phyloP scores from a whole-genome alignment of 2,329 filamentous ascomycete species.

The Neodidymelliopsis sp. region DNA sequence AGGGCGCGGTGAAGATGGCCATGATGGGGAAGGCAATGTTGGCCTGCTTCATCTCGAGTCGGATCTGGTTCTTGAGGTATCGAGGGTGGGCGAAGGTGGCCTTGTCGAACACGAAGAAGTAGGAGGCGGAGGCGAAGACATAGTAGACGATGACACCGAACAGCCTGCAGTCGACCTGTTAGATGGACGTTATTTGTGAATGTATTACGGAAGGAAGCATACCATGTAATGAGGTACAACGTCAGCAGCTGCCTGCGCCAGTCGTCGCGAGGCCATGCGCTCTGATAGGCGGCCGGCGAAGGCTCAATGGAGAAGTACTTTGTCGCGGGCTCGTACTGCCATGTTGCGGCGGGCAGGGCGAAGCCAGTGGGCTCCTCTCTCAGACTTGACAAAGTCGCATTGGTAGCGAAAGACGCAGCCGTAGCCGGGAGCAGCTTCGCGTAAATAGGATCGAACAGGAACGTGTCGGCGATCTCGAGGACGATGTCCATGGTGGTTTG shows the following conservation, averaged over 20 bases:
- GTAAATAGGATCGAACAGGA: conserved; percentile 81
- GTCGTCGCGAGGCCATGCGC: conserved; percentile 79
- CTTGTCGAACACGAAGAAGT: conserved; percentile 91
- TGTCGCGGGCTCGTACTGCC: conserved; percentile 77
- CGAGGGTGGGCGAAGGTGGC: conserved; percentile 87
- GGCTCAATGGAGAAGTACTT: conserved; percentile 74
- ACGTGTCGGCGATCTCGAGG: conserved; percentile 84
- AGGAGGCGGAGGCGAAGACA: conserved; percentile 81
- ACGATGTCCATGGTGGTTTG: conserved; percentile 81
- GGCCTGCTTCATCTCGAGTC: conserved; percentile 83
- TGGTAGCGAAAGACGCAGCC: conserved; percentile 58
- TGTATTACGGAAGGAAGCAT: conserved; percentile 21
- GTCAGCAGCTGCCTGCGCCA: conserved; percentile 75
- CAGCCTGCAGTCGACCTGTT: conserved; percentile 65
- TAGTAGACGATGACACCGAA: conserved; percentile 89
- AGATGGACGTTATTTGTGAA: conserved; percentile 4
- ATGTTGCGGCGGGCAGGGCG: conserved; percentile 48
- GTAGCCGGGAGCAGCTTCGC: conserved; percentile 69
- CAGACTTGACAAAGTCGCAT: conserved; percentile 64
- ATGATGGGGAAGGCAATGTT: conserved; percentile 80
- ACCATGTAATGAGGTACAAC: conserved; percentile 89
- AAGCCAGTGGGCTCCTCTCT: conserved; percentile 48
- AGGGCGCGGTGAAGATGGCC: conserved; percentile 79
- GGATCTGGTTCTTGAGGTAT: conserved; percentile 92
- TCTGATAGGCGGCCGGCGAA: conserved; percentile 78